Evolutionary conservation across 108 stramenopile species (phyloP).

Genomic region (Discostella pseudostelligera): DNA sequence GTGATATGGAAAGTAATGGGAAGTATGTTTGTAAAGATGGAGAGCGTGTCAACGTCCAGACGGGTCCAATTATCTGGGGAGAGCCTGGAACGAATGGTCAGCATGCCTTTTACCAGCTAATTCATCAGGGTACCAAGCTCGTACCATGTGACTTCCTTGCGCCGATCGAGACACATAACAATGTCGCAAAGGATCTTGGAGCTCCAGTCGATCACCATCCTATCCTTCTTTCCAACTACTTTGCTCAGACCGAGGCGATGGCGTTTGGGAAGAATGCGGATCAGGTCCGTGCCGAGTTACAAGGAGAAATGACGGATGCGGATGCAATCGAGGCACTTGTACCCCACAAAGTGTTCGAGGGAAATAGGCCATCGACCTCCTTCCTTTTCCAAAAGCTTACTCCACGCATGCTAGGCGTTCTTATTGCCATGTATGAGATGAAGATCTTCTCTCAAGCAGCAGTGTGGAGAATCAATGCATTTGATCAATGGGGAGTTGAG

Average conservation of each 20-base stretch:
- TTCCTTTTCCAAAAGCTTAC: constrained; percentile 75
- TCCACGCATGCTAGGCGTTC: constrained; percentile 69
- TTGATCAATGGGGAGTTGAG: constrained; percentile 94
- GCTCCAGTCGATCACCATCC: constrained; percentile 60
- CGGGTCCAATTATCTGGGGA: constrained; percentile 67
- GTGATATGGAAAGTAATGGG: constrained; percentile 86
- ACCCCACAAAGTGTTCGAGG: constrained; percentile 78
- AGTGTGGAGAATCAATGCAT: constrained; percentile 71
- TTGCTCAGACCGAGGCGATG: constrained; percentile 85
- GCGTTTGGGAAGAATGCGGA: constrained; percentile 56
- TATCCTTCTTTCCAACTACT: constrained; percentile 84
- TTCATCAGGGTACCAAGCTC: constrained; percentile 79
- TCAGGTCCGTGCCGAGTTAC: constrained; percentile 59
- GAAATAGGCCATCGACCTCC: constrained; percentile 75
- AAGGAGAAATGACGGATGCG: constrained; percentile 48
- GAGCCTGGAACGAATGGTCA: constrained; percentile 87
- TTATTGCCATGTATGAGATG: constrained; percentile 84
- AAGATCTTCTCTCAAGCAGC: constrained; percentile 78
- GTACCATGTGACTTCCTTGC: constrained; percentile 51
- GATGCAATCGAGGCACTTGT: constrained; percentile 48
- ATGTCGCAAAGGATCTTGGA: constrained; percentile 35
- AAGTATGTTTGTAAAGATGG: constrained; percentile 61
- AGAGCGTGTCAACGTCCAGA: constrained; percentile 27
- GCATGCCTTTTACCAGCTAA: constrained; percentile 86
- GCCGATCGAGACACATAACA: constrained; percentile 61